phyloP scores from a whole-genome alignment of 768 basidiomycete species.

The Gloeopeniophorella convolvens region DNA sequence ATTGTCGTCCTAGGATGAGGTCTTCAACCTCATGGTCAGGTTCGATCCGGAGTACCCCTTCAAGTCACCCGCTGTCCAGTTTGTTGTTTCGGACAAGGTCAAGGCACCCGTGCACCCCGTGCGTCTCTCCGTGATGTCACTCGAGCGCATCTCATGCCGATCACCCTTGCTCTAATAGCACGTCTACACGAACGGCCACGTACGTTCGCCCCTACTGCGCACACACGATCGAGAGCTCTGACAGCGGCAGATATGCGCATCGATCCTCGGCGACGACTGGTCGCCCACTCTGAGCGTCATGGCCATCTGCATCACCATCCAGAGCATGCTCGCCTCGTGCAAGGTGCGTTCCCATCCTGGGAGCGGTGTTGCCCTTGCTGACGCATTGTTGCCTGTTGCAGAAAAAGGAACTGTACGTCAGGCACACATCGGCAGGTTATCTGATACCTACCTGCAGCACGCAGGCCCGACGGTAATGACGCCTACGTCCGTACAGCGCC shows the following conservation, averaged over 20 bases:
- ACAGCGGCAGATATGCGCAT: conserved; percentile 68
- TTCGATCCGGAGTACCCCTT: conserved; percentile 83
- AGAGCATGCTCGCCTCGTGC: conserved; percentile 91
- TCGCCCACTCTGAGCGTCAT: conserved; percentile 82
- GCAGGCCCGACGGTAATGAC: conserved; percentile 78
- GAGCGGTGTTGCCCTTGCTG: neutral
- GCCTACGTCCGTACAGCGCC: conserved; percentile 73
- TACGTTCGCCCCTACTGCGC: conserved; percentile 30
- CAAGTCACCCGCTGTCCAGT: conserved; percentile 81
- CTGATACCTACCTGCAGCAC: conserved; percentile 5
- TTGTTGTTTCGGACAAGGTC: conserved; percentile 58
- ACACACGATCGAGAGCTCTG: neutral
- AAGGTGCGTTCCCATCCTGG: conserved; percentile 46
- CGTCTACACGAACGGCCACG: conserved; percentile 84
- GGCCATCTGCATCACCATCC: conserved; percentile 77
- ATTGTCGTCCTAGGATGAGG: conserved; percentile 53
- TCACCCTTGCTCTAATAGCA: conserved; percentile 42
- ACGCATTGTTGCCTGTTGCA: conserved; percentile 21
- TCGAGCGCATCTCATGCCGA: conserved; percentile 3
- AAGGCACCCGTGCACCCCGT: conserved; percentile 79
- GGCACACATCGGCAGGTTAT: neutral
- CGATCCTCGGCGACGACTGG: conserved; percentile 86
- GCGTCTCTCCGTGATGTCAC: conserved; percentile 27
- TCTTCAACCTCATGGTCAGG: conserved; percentile 71
- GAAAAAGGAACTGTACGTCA: conserved; percentile 59